Evolutionary conservation across 805 yeast species (phyloP).

Genomic region (Lipomyces orientalis): DNA sequence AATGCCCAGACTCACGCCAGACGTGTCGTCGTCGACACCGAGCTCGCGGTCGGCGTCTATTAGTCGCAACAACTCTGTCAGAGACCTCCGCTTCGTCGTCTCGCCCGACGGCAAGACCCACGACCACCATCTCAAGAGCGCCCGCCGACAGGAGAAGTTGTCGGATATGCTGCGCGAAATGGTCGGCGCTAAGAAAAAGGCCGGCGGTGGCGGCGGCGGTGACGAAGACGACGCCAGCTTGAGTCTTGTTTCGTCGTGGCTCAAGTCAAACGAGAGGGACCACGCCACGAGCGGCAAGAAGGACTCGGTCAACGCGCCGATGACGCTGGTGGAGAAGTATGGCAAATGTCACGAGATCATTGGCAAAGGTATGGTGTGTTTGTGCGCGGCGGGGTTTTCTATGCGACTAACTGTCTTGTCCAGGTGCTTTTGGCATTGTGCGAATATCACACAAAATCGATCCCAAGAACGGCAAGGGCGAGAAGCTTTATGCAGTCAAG

Average conservation of each 20-base stretch:
- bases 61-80: slow-evolving; percentile 18
- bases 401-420: not conserved
- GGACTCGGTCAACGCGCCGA: slow-evolving; percentile 37
- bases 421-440: slow-evolving; percentile 84
- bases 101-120: slow-evolving; percentile 66
- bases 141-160: slow-evolving; percentile 55
- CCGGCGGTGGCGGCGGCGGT: slow-evolving; percentile 40
- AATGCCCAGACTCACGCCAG: slow-evolving; percentile 8
- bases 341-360: slow-evolving; percentile 94
- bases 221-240: slow-evolving; percentile 28
- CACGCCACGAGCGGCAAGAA: slow-evolving; percentile 34
- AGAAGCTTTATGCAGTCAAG: slow-evolving; percentile 71
- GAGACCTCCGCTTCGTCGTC: slow-evolving; percentile 29
- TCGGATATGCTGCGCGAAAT: slow-evolving; percentile 67
- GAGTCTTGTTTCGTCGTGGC: slow-evolving; percentile 37
- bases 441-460: slow-evolving; percentile 74
- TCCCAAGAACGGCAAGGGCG: slow-evolving; percentile 50
- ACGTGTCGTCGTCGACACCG: not conserved
- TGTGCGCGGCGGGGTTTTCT: too few relatives aligned
- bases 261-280: slow-evolving; percentile 42
- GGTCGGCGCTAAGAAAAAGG: slow-evolving; percentile 41
- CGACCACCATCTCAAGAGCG: slow-evolving; percentile 76
- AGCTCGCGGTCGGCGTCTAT: slow-evolving; percentile 6
- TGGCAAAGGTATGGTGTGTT: slow-evolving; percentile 67
- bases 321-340: slow-evolving; percentile 82